Evolutionary conservation across 1,139 yeast species (phyloP), one percentile per base, ranked within the genome.

Genomic region (Yamadazyma sp.): DNA sequence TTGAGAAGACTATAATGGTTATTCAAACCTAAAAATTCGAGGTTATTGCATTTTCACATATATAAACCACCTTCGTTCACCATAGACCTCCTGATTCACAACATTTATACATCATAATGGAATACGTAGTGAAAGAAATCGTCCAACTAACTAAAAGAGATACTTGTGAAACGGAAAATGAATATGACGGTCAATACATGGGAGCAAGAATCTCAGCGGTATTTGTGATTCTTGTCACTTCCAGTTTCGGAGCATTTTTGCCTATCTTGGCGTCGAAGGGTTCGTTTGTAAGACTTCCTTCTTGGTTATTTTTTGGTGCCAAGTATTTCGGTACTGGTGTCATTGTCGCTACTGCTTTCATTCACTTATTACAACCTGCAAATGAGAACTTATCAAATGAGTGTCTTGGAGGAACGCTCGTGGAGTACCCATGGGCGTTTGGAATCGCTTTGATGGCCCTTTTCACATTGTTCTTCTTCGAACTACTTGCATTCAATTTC

Each of bases 271-370:
- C 84, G 1, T 77, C 85, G 17, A 38, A 25, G 24, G 67, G 62
- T 45, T 73, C 72, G 53, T 68, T 69, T 49, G 63, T 81, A 33
- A 64, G 72, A 44, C 53, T 82, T 48, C 89, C 83, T 2, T 55
- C 69, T 13, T 72, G 80, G 78, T 74, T 81, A 40, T 87, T 80
- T 54, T 78, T 85, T 53, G 63, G 82, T 31, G 86, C 89, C 39
- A 86, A 86, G 54, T 86, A 77, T 65, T 88, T 89, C 57, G 97
- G 97, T 44, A 83, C 95, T 1, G 97, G 97, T 36, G 96, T 89
- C 36, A 89, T 89, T 54, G 72, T 88, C 8, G 92, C 96, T 1
- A 89, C 96, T 1, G 89, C 95, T 0, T 84, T 87, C 52, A 82
- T 89, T 40, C 97, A 89, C 62, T 67, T 89, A 44, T 67, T 89